These are phyloP conservation scores for Paulownia fortunei DNA, from an alignment of 257 asterid genomes.

Conservation along the genomic window DNA sequence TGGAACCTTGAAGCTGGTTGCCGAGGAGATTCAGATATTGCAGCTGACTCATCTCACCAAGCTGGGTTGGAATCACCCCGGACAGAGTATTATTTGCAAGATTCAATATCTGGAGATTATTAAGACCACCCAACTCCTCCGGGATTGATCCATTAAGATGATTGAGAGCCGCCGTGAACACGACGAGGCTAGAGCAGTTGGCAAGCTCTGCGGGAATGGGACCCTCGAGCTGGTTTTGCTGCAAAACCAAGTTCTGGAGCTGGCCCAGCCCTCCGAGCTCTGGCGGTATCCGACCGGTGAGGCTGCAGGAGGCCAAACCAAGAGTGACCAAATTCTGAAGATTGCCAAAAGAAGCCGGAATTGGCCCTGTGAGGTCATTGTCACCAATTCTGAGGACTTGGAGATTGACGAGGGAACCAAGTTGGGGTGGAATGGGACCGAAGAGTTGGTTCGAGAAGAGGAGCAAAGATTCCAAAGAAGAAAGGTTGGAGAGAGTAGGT, in stretches of 20 bases:
- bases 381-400: constrained; percentile 74
- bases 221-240: constrained; percentile 67
- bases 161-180: constrained; percentile 69
- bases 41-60: constrained; percentile 57
- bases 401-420: constrained; percentile 56
- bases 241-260: constrained; percentile 61
- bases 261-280: constrained; percentile 53
- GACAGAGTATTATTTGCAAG: constrained; percentile 76
- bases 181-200: constrained; percentile 59
- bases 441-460: constrained; percentile 81
- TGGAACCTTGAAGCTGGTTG: constrained; percentile 68
- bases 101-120: constrained; percentile 57
- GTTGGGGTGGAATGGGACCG: constrained; percentile 75
- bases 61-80: constrained; percentile 58
- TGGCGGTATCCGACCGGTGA: constrained; percentile 67
- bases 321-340: constrained; percentile 56
- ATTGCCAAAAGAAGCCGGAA: constrained; percentile 61
- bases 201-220: constrained; percentile 66
- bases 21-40: constrained; percentile 70
- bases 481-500: constrained; percentile 75
- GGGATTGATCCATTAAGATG: constrained; percentile 76
- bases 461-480: constrained; percentile 65
- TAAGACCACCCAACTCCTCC: constrained; percentile 46
- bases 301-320: constrained; percentile 74
- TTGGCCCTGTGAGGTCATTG: constrained; percentile 63